Base-by-base conservation (phyloP, 495 filamentous ascomycete species). In the Penicillium odoratum region DNA sequence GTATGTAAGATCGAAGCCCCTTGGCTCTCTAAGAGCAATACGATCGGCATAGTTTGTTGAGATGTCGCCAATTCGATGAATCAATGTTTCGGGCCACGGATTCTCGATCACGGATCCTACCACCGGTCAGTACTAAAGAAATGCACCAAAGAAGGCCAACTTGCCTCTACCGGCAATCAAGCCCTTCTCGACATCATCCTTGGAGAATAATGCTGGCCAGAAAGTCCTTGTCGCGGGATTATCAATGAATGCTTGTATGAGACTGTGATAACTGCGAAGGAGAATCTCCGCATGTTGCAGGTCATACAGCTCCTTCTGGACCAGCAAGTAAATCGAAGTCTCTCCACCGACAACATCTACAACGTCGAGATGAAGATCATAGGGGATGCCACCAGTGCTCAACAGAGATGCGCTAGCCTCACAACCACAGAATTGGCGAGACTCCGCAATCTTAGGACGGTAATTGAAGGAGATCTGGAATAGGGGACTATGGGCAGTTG, bases 381-480 rank as follows among this genome's bases (percentile, higher is more conserved):
- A 61, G 5, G 66, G 61, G 0, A 63, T 68, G 18, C 67, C 60
- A 10, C 68, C 67, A 38, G 64, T 56, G 3, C 61, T 56, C 8
- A 73, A 52, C 0, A 69, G 38, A 5, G 60, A 46, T 2, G 58
- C 63, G 13, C 58, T 21, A 2, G 63, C 60, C 7, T 36, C 9
- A 29, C 60, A 64, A 1, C 63, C 66, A 36, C 66, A 68, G 28
- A 68, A 64, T 1, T 42, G 31, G 5, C 66, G 48, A 1, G 48
- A 59, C 13, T 63, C 51, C 4, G 59, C 51, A 38, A 58, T 25
- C 4, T 31, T 25, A 34, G 29, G 48, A 10, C 72, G 72, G 58
- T 77, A 83, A 52, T 78, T 68, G 50, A 77, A 58, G n/a, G 77
- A 66, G 0, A 63, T 65, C 36, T 80, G 77, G 57, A 74, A 84